Conservation (phyloP, 352 stramenopile species). For the Plasmopara muralis region DNA sequence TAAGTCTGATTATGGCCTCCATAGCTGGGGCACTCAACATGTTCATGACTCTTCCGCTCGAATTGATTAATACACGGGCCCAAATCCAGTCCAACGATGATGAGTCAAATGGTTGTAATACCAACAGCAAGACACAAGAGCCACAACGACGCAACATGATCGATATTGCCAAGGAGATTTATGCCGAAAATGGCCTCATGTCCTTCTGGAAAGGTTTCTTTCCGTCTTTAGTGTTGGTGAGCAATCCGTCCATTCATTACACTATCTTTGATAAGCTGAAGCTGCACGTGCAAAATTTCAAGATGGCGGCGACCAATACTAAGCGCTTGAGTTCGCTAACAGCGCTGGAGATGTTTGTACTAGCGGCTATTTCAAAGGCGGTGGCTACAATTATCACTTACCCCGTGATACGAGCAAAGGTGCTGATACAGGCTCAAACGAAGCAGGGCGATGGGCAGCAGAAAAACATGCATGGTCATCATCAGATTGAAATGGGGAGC, state of each 20-base stretch:
- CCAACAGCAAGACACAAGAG: slow-evolving; percentile 24
- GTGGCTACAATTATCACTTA: slow-evolving; percentile 85
- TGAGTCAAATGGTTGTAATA: slow-evolving; percentile 28
- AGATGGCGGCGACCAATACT: slow-evolving; percentile 34
- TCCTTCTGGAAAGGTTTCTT: slow-evolving; percentile 87
- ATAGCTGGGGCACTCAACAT: slow-evolving; percentile 81
- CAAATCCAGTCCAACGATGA: slow-evolving; percentile 58
- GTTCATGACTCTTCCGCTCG: slow-evolving; percentile 79
- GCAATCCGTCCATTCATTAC: slow-evolving; percentile 87
- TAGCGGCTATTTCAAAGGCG: slow-evolving; percentile 77
- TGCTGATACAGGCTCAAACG: slow-evolving; percentile 80
- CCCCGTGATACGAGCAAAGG: slow-evolving; percentile 84
- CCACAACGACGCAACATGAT: slow-evolving; percentile 36
- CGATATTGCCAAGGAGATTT: slow-evolving; percentile 50
- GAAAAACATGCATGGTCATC: slow-evolving; percentile 27
- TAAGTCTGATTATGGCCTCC: slow-evolving; percentile 73
- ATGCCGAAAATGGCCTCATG: slow-evolving; percentile 54
- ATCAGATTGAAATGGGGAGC: slow-evolving; percentile 38
- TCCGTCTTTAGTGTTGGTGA: slow-evolving; percentile 82
- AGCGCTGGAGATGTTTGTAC: slow-evolving; percentile 67
- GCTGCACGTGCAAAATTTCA: slow-evolving; percentile 45
- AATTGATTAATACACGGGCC: slow-evolving; percentile 84
- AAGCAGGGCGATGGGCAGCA: slow-evolving; percentile 31
- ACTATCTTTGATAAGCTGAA: slow-evolving; percentile 86
- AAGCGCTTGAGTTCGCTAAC: slow-evolving; percentile 46